Percentiles rank a stretch among this genome's conserved stretches.
Evolutionary conservation across 768 basidiomycete species (phyloP).

Genomic region (Tephrocybe sp.): DNA sequence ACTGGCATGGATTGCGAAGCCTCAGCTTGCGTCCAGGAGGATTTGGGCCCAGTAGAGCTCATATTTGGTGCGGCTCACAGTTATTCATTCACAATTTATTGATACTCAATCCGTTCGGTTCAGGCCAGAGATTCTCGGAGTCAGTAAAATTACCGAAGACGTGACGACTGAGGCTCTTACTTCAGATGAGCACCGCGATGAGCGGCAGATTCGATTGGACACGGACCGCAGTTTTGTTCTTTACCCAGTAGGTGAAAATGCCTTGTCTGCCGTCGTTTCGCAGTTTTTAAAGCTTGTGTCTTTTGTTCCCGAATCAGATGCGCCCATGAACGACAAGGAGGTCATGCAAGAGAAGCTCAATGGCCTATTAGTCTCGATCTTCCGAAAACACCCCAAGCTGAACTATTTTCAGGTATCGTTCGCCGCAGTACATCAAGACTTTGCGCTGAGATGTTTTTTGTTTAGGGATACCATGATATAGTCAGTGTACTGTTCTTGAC

Average conservation of each 20-base stretch:
- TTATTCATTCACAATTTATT: background rate
- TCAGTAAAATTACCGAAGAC: background rate
- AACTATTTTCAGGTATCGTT: slow-evolving; percentile 78
- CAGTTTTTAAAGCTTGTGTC: background rate
- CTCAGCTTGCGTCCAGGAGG: slow-evolving; percentile 57
- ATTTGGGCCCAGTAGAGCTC: slow-evolving; percentile 53
- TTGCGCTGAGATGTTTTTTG: slow-evolving; percentile 31
- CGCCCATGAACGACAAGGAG: slow-evolving; percentile 40
- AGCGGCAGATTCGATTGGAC: slow-evolving; percentile 84
- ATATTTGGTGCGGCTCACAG: slow-evolving; percentile 49
- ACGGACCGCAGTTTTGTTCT: slow-evolving; percentile 92
- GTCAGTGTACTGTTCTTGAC: slow-evolving; percentile 81
- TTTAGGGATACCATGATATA: slow-evolving; percentile 90
- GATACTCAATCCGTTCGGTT: too few relatives aligned
- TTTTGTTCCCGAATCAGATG: slow-evolving; percentile 7
- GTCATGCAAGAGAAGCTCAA: slow-evolving; percentile 65
- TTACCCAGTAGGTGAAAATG: slow-evolving; percentile 78
- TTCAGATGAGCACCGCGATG: slow-evolving; percentile 58
- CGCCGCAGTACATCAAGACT: background rate
- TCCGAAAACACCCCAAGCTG: slow-evolving; percentile 68
- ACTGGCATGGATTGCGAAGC: slow-evolving; percentile 8
- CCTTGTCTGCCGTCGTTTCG: slow-evolving; percentile 2
- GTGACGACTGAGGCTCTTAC: background rate
- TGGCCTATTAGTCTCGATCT: slow-evolving; percentile 68
- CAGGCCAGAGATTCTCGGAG: slow-evolving; percentile 20